phyloP scores from a whole-genome alignment of 441 rosid species.

The Codiaeum variegatum region DNA sequence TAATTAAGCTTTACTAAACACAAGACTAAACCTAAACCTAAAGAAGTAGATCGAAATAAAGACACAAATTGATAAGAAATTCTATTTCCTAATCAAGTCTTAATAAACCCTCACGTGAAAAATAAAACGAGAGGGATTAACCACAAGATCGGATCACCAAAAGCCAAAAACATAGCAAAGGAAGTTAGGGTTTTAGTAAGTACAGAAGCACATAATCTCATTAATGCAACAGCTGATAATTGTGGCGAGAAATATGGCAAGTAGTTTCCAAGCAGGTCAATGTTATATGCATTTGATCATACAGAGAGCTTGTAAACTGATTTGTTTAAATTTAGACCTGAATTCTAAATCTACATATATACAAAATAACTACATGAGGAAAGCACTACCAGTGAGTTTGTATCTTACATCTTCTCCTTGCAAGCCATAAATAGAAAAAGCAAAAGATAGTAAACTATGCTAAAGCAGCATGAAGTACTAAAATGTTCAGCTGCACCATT shows the following conservation, averaged over 20 bases:
- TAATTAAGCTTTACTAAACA: slow-evolving; percentile 78
- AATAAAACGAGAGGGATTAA: slow-evolving; percentile 96
- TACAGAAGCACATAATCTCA: slow-evolving; percentile 88
- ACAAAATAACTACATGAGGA: no score
- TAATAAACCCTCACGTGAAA: slow-evolving; percentile 92
- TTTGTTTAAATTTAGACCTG: no score
- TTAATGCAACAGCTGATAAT: slow-evolving; percentile 88
- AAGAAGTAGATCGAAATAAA: slow-evolving; percentile 70
- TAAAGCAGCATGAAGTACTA: no score
- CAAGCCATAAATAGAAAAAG: no score
- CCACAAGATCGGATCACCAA: slow-evolving; percentile 97
- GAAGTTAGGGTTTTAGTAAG: slow-evolving; percentile 85
- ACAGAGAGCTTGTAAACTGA: not conserved
- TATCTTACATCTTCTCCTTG: no score
- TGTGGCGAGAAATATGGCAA: slow-evolving; percentile 87
- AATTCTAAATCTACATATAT: no score
- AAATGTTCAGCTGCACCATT: no score
- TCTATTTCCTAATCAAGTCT: slow-evolving; percentile 86
- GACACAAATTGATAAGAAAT: slow-evolving; percentile 87
- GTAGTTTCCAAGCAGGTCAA: slow-evolving; percentile 81
- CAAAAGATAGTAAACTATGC: no score
- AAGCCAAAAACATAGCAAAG: slow-evolving; percentile 89
- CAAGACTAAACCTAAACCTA: slow-evolving; percentile 88
- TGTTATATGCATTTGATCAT: not conserved
- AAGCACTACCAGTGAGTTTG: no score